Evolutionary conservation across 441 rosid genomes (phyloP).

Genomic region (Theobroma grandiflorum): DNA sequence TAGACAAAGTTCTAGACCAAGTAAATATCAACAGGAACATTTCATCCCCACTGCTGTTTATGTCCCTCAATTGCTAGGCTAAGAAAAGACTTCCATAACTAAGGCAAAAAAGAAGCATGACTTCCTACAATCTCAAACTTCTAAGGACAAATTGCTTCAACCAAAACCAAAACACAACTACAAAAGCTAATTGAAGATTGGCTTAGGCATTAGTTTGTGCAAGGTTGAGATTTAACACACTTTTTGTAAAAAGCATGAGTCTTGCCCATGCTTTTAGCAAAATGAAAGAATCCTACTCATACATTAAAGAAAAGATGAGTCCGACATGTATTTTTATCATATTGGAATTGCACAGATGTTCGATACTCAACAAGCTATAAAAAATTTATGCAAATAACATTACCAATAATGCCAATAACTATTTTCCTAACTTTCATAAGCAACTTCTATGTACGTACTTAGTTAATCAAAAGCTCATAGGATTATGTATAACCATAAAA

Average conservation of each 20-base stretch:
- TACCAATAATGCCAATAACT: not conserved
- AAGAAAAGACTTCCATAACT: not conserved
- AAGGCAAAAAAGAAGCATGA: not conserved
- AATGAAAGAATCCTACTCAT: no score
- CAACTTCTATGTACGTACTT: not conserved
- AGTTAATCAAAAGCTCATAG: not conserved
- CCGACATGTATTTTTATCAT: not conserved
- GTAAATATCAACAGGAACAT: not conserved
- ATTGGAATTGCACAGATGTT: not conserved
- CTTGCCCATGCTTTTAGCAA: not conserved
- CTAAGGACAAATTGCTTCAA: not conserved
- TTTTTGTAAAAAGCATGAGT: not conserved
- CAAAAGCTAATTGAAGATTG: not conserved
- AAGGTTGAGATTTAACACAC: no score
- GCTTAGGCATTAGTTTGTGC: not conserved
- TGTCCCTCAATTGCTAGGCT: conserved; percentile 10
- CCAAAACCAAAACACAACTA: not conserved
- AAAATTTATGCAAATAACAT: not conserved
- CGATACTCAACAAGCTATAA: not conserved
- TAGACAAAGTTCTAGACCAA: no score
- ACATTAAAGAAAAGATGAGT: not conserved
- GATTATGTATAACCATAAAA: not conserved
- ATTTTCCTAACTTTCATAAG: not conserved
- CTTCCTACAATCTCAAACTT: not conserved
- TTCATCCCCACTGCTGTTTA: not conserved